Base-by-base conservation (phyloP, 1,284 basidiomycete genomes). In the Fomitiporia mediterranea region DNA sequence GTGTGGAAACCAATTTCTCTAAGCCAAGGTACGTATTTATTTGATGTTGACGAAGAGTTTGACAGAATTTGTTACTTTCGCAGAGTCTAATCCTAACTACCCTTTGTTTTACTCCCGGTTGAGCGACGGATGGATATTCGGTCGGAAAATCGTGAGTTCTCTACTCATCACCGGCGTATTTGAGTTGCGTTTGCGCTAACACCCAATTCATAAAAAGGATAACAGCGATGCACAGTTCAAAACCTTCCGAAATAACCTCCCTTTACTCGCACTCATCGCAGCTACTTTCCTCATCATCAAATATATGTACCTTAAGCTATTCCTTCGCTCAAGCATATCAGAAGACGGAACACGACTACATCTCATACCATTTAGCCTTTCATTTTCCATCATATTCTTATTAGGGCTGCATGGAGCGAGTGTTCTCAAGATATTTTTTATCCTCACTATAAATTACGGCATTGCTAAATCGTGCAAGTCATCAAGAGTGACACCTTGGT, bases 141-240 rank as follows among this genome's bases (percentile, higher is more conserved):
- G 81, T 47, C 79, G 85, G 32, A 66, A 74, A 63, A 76, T 89
- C 27, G 88, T 88, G 63, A 73, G 86, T 77, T 39, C 39, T 27
- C 11, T 39, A 13, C 3, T 39, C n/a, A n/a, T n/a, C n/a, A n/a
- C 15, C 37, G 19, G 19, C 11, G 37, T 39, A n/a, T 39, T 13
- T 39, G 4, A 19, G 15, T 19, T 39, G 37, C 3, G 37, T 13
- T 39, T 3, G 4, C 11, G 37, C 37, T 39, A 19, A 39, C 11
- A 19, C 11, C 19, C 15, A 13, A n/a, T 13, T n/a, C 37, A 39
- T n/a, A 17, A 4, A 21, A 61, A 93, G 90, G 93, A 96, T 67
- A 90, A 87, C 66, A 92, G 89, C 60, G 92, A 95, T 65, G 72
- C 76, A 0, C 93, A 95, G 72, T 94, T 93, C 67, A 86, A 87